Conservation (phyloP, 345 rosid species). For the Murraya koenigii region DNA sequence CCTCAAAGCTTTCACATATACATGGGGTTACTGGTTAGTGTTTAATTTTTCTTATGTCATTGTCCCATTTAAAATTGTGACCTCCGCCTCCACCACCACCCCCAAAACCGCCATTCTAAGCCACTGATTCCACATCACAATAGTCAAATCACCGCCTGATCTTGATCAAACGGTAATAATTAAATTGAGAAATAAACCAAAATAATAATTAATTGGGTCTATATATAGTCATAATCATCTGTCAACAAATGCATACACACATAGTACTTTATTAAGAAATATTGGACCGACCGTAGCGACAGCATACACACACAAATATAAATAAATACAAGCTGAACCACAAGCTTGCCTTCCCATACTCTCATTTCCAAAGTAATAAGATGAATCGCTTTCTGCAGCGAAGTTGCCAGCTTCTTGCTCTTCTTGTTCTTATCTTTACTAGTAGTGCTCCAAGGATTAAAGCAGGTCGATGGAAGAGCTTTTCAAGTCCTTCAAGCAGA, state of each 20-base stretch:
- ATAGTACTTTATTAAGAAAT: background rate
- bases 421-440: background rate
- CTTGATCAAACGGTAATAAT: background rate
- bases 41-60: background rate
- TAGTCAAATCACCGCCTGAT: background rate
- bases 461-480: constrained; percentile 9
- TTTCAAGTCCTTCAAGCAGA: constrained; percentile 13
- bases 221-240: background rate
- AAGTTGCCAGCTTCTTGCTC: background rate
- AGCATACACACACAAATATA: background rate
- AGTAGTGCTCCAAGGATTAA: background rate
- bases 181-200: background rate
- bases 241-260: background rate
- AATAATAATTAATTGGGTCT: background rate
- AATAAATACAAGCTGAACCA: background rate
- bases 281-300: background rate
- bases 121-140: background rate
- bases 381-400: constrained; percentile 16
- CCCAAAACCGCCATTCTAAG: constrained; percentile 13
- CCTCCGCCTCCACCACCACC: constrained; percentile 7
- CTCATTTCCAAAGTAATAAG: background rate
- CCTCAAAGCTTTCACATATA: constrained; percentile 5
- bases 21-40: background rate
- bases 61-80: constrained; percentile 11
- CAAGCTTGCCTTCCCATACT: background rate